These are phyloP conservation scores for Lactifluus rugatus DNA, from an alignment of 768 basidiomycete species.

Conservation along the genomic window DNA sequence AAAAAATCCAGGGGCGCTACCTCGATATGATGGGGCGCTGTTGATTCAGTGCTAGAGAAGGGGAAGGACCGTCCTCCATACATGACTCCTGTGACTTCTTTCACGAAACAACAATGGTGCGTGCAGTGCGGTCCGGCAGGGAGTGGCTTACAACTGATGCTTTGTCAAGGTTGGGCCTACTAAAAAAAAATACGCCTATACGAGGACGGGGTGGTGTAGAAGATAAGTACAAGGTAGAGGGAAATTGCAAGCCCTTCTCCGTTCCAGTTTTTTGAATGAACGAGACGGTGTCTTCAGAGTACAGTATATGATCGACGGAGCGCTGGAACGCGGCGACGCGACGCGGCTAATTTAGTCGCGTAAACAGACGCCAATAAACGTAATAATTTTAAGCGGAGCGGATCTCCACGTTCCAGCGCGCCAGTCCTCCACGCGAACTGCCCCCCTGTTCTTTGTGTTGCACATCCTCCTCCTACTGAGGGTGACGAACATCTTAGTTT, in stretches of 20 bases:
- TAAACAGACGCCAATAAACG: slow-evolving; percentile 10
- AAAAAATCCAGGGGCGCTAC: background rate
- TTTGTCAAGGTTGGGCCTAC: background rate
- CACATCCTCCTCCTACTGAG: too few relatives aligned
- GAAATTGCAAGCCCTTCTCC: background rate
- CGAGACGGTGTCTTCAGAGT: slow-evolving; percentile 4
- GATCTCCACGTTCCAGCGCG: too few relatives aligned
- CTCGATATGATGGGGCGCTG: slow-evolving; percentile 9
- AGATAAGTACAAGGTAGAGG: background rate
- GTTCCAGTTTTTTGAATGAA: background rate
- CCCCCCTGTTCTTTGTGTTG: too few relatives aligned
- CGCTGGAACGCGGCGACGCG: slow-evolving; percentile 6
- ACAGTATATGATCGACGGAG: background rate
- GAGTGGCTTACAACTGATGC: background rate
- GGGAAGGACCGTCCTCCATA: background rate
- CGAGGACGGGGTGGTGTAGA: background rate
- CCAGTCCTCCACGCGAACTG: too few relatives aligned
- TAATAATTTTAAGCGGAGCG: too few relatives aligned
- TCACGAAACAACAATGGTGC: background rate
- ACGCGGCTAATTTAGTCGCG: too few relatives aligned
- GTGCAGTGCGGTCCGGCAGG: background rate
- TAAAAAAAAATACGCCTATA: too few relatives aligned
- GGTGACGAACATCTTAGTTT: too few relatives aligned
- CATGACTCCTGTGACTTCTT: background rate
- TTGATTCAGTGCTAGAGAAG: background rate